Conservation (phyloP, 2,329 filamentous ascomycete species). For the Zymoseptoria passerinii region DNA sequence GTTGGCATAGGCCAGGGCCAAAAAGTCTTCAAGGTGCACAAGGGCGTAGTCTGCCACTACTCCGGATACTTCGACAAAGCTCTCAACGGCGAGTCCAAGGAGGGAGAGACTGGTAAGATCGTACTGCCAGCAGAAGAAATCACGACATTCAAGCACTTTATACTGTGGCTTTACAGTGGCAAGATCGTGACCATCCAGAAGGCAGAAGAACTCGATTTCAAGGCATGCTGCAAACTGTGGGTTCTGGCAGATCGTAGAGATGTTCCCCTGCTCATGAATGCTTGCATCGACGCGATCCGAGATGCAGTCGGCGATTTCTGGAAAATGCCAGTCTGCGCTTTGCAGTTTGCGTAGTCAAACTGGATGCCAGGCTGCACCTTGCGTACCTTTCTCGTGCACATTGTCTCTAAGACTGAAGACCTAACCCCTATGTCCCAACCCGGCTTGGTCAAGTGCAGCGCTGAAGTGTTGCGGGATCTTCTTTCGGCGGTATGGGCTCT, state of each 20-base stretch:
- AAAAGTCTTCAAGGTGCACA: background rate
- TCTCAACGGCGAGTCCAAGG: background rate
- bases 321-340: background rate
- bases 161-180: slow-evolving; percentile 8
- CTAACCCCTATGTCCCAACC: too few species aligned
- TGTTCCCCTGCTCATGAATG: slow-evolving; percentile 10
- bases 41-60: background rate
- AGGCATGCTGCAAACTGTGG: too few species aligned
- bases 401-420: too few species aligned
- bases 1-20: slow-evolving; percentile 5
- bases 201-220: too few species aligned
- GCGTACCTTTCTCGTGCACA: too few species aligned
- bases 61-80: slow-evolving; percentile 2
- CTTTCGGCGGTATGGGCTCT: background rate
- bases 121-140: slow-evolving; percentile 2
- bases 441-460: too few species aligned
- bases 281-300: background rate
- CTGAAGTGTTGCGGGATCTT: too few species aligned
- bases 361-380: too few species aligned
- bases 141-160: slow-evolving; percentile 4
- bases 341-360: too few species aligned
- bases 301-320: background rate
- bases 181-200: too few species aligned
- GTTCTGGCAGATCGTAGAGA: slow-evolving; percentile 6
- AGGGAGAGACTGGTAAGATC: background rate